These are phyloP conservation scores for Biscogniauxia sp. DNA, from an alignment of 2,329 filamentous ascomycete genomes.

Conservation along the genomic window DNA sequence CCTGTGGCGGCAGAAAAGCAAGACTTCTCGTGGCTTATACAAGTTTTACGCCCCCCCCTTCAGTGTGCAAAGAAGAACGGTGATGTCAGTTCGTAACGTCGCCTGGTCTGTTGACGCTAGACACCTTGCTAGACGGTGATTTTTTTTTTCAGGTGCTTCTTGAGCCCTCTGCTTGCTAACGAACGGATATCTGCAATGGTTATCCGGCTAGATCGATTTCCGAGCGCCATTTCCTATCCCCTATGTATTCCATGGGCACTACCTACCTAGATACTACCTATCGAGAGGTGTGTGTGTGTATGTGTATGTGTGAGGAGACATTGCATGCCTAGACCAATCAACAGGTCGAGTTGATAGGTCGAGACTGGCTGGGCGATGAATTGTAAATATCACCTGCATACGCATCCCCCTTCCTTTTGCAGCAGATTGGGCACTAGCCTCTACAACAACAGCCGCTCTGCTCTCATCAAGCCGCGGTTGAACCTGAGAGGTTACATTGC, in stretches of 20 bases:
- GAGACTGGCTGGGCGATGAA: not conserved
- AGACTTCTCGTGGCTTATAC: too few relatives aligned
- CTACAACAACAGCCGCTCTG: not conserved
- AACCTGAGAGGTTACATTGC: not conserved
- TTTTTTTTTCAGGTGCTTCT: not conserved
- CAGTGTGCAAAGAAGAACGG: not conserved
- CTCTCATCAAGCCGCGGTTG: not conserved
- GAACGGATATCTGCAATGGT: not conserved
- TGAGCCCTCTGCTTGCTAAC: not conserved
- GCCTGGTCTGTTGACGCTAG: too few relatives aligned
- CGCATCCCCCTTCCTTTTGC: not conserved
- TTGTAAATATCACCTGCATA: not conserved
- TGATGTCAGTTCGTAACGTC: not conserved
- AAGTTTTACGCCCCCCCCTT: not conserved
- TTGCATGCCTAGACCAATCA: not conserved
- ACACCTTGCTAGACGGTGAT: not conserved
- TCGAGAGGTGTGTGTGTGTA: not conserved
- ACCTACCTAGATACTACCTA: not conserved
- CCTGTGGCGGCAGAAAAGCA: not conserved
- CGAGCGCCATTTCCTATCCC: not conserved
- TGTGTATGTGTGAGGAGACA: not conserved
- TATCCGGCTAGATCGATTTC: not conserved
- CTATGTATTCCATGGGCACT: not conserved
- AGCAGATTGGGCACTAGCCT: not conserved
- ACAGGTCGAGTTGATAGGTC: too few relatives aligned